Conservation (phyloP, 169 alveolate genomes). For the Plasmodium berghei region DNA sequence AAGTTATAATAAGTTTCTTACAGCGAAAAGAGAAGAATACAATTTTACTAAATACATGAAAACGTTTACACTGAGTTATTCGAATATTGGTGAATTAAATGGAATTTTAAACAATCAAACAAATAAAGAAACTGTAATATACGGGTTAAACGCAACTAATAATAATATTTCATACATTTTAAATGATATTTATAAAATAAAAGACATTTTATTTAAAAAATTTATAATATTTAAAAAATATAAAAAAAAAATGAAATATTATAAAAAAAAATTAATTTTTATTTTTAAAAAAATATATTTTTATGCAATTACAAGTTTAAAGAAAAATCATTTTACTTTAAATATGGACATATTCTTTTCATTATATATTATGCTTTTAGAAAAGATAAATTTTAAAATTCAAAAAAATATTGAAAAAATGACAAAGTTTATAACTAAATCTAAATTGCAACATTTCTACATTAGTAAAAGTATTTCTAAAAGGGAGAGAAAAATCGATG, state of each 20-base stretch:
- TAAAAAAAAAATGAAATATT: slow-evolving; percentile 12
- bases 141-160: not conserved
- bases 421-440: slow-evolving; percentile 4
- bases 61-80: too few species aligned
- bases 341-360: slow-evolving; percentile 58
- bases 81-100: too few species aligned
- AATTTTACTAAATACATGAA: too few species aligned
- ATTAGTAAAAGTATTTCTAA: not conserved
- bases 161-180: not conserved
- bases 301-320: slow-evolving; percentile 44
- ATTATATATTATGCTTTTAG: slow-evolving; percentile 47
- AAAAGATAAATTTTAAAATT: slow-evolving; percentile 39
- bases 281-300: slow-evolving; percentile 24
- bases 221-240: slow-evolving; percentile 29
- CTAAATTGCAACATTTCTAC: slow-evolving; percentile 11
- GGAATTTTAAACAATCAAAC: too few species aligned
- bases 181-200: slow-evolving; percentile 23
- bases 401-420: slow-evolving; percentile 16
- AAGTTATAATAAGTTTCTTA: too few species aligned
- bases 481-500: too few species aligned
- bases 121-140: not conserved
- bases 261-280: slow-evolving; percentile 19
- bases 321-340: slow-evolving; percentile 23
- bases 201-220: slow-evolving; percentile 28
- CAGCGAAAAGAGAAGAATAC: too few species aligned